A percentile compares a stretch with the other conserved stretches of the same genome.
Evolutionary conservation across 164 flowering plant genomes (phyloP).

Genomic region (Umbellularia californica): DNA sequence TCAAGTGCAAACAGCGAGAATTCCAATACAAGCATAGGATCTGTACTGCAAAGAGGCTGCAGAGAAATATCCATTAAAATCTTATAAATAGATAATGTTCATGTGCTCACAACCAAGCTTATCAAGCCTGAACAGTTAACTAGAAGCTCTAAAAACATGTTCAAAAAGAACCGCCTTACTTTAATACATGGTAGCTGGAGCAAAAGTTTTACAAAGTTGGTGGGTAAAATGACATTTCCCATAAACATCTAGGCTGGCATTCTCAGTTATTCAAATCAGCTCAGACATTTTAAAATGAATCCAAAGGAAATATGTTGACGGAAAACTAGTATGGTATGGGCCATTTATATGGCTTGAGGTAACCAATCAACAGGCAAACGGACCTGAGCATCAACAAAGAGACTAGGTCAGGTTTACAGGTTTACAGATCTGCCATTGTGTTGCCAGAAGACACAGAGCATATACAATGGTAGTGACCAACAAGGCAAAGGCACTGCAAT

Average conservation of each 20-base stretch:
- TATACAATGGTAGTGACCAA: no score
- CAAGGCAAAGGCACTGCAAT: no score
- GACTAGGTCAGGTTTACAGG: background rate
- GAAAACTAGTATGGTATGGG: background rate
- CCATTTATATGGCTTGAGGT: background rate
- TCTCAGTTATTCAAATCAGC: background rate
- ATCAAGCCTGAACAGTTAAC: background rate
- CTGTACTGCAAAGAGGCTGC: constrained; percentile 92
- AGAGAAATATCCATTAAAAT: constrained; percentile 14
- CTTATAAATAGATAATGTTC: background rate
- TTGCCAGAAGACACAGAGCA: no score
- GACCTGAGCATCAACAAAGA: background rate
- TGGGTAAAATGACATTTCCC: background rate
- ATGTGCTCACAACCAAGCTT: background rate
- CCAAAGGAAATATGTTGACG: background rate
- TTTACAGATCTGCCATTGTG: background rate
- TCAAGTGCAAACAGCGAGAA: constrained; percentile 90
- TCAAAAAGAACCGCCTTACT: background rate
- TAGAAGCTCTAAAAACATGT: background rate
- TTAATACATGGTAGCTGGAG: background rate
- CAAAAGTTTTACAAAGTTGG: background rate
- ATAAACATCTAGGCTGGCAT: background rate
- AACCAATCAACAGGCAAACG: background rate
- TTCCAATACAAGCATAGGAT: constrained; percentile 94
- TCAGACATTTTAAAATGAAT: background rate